These are phyloP conservation scores for Cordyceps cicadae DNA, from an alignment of 2,329 filamentous ascomycete genomes.

Conservation along the genomic window DNA sequence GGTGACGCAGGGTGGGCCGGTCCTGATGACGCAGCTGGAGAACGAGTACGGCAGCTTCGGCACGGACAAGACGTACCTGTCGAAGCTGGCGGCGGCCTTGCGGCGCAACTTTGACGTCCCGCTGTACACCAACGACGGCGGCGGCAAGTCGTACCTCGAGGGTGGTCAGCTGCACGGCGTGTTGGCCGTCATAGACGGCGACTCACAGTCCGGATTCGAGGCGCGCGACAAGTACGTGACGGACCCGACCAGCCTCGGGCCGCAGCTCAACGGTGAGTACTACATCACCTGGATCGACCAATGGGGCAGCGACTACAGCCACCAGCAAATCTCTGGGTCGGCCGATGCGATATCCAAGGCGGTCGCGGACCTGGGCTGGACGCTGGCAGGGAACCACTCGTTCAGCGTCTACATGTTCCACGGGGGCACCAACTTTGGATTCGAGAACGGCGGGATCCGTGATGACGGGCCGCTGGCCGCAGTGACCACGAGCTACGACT, in stretches of 20 bases:
- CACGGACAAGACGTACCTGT: constrained; percentile 35
- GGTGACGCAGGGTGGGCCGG: constrained; percentile 34
- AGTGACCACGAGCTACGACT: constrained; percentile 42
- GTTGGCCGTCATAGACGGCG: constrained; percentile 39
- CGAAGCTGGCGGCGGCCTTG: constrained; percentile 33
- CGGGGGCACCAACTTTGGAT: constrained; percentile 43
- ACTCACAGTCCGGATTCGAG: constrained; percentile 29
- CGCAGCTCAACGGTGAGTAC: constrained; percentile 41
- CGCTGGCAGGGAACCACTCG: constrained; percentile 30
- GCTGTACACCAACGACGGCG: constrained; percentile 43
- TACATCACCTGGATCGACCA: constrained; percentile 36
- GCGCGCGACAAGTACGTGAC: constrained; percentile 35
- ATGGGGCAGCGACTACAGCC: constrained; percentile 32
- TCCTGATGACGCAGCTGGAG: constrained; percentile 44
- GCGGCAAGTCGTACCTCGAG: constrained; percentile 32
- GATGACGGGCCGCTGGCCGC: constrained; percentile 27
- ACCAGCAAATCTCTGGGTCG: constrained; percentile 26
- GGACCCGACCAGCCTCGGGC: constrained; percentile 33
- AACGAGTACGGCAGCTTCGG: constrained; percentile 45
- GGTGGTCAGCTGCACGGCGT: constrained; percentile 36
- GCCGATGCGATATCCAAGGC: constrained; percentile 19
- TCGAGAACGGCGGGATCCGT: constrained; percentile 38
- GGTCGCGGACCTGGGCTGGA: constrained; percentile 28
- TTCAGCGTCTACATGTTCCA: constrained; percentile 47
- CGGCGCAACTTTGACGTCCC: constrained; percentile 31